Percentiles rank a stretch among this genome's conserved stretches.
Evolutionary conservation across 1,139 yeast genomes (phyloP).

Genomic region (Kodamaea fungicola): DNA sequence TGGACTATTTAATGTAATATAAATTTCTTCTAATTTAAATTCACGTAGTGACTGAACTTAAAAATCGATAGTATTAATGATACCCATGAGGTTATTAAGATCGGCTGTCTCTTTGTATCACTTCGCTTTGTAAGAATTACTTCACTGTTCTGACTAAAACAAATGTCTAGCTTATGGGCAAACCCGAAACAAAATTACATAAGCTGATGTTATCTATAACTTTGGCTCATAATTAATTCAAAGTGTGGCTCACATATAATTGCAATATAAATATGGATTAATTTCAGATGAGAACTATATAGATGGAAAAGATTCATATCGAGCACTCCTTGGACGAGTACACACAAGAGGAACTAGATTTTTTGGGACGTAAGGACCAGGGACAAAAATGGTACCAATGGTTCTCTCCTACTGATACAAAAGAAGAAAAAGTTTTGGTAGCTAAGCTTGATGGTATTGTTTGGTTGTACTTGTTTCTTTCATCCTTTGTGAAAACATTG

Average conservation of each 20-base stretch:
- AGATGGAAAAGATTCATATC: neutral
- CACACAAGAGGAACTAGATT: constrained; percentile 13
- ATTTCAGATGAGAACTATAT: neutral
- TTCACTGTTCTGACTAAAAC: no score
- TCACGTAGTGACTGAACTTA: no score
- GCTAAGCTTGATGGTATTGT: constrained; percentile 14
- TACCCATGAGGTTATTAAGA: no score
- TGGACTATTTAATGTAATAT: no score
- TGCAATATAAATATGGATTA: neutral
- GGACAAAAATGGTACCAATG: constrained; percentile 18
- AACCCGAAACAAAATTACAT: no score
- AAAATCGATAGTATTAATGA: no score
- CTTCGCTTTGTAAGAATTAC: no score
- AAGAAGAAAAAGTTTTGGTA: constrained; percentile 13
- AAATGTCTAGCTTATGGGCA: no score
- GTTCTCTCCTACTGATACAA: constrained; percentile 15
- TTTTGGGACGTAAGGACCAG: constrained; percentile 6
- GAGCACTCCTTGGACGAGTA: constrained; percentile 1
- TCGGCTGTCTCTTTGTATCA: no score
- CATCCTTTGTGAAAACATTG: constrained; percentile 15
- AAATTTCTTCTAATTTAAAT: no score
- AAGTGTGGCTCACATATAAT: constrained; percentile 2
- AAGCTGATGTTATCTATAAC: no score
- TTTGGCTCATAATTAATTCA: neutral
- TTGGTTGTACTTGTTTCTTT: constrained; percentile 16